Percentiles rank a stretch among this genome's conserved stretches.
Conservation (phyloP, 192 early-diverging fungal genomes). For the Backusella morwellensis region DNA sequence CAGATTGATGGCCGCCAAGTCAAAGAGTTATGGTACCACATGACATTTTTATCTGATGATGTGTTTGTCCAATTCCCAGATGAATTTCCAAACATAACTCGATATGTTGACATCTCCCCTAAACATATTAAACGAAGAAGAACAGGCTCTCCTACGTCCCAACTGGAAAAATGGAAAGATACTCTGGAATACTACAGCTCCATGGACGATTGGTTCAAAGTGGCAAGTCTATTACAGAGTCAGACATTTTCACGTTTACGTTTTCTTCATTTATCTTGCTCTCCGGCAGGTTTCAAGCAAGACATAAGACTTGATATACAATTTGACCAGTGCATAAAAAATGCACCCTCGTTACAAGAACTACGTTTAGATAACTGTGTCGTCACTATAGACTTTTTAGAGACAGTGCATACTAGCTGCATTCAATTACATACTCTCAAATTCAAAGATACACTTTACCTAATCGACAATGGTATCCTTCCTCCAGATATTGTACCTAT, state of each 20-base stretch:
- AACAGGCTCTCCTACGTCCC: background rate
- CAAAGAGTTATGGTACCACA: background rate
- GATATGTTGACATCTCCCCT: background rate
- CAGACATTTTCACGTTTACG: background rate
- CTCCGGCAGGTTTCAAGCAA: background rate
- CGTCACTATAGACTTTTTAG: background rate
- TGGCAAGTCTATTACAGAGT: background rate
- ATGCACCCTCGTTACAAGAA: background rate
- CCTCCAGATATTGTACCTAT: background rate
- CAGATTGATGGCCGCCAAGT: background rate
- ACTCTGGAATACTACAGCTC: background rate
- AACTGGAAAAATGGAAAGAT: background rate
- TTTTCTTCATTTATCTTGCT: background rate
- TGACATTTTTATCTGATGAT: background rate
- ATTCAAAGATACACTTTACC: background rate
- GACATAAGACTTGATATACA: background rate
- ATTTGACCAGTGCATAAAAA: background rate
- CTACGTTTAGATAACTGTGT: background rate
- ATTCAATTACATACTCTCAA: background rate
- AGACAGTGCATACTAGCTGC: background rate
- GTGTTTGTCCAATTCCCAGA: background rate
- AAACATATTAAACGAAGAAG: background rate
- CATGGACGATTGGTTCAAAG: background rate
- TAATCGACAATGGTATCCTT: background rate
- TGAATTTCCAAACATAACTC: background rate